phyloP scores from a whole-genome alignment of 1,284 basidiomycete species.

The Ceratorhiza oryzae-sativae region DNA sequence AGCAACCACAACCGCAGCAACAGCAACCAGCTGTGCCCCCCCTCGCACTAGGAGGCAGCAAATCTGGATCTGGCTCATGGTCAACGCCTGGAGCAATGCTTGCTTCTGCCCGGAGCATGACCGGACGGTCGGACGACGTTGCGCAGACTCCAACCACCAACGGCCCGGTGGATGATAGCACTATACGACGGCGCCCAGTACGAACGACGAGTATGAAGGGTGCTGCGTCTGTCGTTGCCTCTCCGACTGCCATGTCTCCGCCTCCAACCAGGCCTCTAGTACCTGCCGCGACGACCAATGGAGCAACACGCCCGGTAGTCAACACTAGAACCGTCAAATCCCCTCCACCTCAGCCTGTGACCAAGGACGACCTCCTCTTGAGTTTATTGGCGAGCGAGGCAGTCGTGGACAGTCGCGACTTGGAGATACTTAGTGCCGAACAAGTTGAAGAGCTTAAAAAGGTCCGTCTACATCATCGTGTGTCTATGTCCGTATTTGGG shows the following conservation, averaged over 20 bases:
- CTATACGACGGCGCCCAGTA: constrained; percentile 15
- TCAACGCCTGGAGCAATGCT: not conserved
- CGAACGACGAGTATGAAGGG: constrained; percentile 17
- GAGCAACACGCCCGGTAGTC: not conserved
- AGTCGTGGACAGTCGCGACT: constrained; percentile 78
- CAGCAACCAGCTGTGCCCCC: constrained; percentile 6
- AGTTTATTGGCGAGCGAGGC: constrained; percentile 87
- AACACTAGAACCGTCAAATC: constrained; percentile 7
- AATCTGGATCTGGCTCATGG: not conserved
- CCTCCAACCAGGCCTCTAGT: not conserved
- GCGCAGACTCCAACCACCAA: not conserved
- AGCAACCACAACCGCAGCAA: not conserved
- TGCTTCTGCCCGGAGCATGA: not conserved
- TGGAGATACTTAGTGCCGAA: constrained; percentile 78
- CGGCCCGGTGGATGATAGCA: constrained; percentile 19
- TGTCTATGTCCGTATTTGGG: not conserved
- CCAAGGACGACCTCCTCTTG: constrained; percentile 75
- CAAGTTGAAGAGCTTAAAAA: constrained; percentile 92
- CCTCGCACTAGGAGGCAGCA: not conserved
- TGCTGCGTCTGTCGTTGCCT: not conserved
- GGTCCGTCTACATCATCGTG: constrained; percentile 56
- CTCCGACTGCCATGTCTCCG: not conserved
- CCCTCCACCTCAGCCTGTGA: not conserved
- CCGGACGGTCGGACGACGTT: constrained; percentile 2
- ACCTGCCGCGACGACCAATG: not conserved